Evolutionary conservation across 2,329 filamentous ascomycete genomes (phyloP).

Genomic region (Trichoderma sp.): DNA sequence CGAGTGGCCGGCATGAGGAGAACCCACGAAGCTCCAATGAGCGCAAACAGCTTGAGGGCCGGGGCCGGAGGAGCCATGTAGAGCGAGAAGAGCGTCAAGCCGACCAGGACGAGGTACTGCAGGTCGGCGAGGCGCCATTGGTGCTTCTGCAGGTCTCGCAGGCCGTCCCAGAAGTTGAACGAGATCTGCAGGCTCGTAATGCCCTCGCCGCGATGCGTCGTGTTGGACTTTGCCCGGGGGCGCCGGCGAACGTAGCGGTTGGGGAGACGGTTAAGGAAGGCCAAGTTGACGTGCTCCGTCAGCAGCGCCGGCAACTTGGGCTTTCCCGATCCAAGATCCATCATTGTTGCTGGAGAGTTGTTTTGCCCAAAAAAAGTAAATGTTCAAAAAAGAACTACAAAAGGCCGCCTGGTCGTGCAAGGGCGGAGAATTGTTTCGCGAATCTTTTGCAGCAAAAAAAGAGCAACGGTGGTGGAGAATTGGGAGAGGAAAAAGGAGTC

Average conservation of each 20-base stretch:
- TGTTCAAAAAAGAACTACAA: background rate
- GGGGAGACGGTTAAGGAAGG: conserved; percentile 42
- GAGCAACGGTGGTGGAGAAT: conserved; percentile 5
- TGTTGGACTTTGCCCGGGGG: conserved; percentile 37
- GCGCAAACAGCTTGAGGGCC: conserved; percentile 69
- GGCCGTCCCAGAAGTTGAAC: conserved; percentile 73
- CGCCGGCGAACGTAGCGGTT: conserved; percentile 40
- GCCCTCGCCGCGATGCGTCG: conserved; percentile 46
- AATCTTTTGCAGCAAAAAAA: conserved; percentile 8
- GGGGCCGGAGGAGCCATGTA: conserved; percentile 79
- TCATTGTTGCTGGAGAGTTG: conserved; percentile 32
- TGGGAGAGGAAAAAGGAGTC: conserved; percentile 21
- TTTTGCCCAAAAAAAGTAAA: background rate
- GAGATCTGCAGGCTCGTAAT: conserved; percentile 77
- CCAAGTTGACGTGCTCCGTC: conserved; percentile 41
- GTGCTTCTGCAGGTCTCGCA: conserved; percentile 71
- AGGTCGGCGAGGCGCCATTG: conserved; percentile 80
- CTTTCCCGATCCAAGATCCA: conserved; percentile 41
- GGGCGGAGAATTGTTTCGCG: conserved; percentile 17
- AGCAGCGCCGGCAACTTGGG: conserved; percentile 40
- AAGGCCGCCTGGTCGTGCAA: background rate
- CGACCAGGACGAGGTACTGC: conserved; percentile 74
- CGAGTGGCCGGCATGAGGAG: conserved; percentile 79
- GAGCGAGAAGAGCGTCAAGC: conserved; percentile 77
- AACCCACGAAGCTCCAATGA: conserved; percentile 64